Conservation (phyloP, 108 stramenopile genomes). For the Phaeodactylum tricornutum region DNA sequence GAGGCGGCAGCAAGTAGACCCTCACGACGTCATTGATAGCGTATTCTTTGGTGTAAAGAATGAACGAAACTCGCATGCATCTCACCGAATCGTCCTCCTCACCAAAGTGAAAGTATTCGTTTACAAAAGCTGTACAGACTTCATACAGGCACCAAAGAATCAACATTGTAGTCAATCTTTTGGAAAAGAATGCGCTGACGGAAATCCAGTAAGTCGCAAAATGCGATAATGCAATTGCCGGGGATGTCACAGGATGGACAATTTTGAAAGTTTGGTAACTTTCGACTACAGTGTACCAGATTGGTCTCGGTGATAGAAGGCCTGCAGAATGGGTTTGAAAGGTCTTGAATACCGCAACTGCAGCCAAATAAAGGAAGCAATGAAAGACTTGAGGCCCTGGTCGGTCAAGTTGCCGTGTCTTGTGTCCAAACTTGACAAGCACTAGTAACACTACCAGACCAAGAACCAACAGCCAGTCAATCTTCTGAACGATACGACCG, state of each 20-base stretch:
- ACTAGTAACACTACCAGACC: background rate
- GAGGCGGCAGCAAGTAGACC: conserved; percentile 3
- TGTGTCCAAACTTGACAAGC: background rate
- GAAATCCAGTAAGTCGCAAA: conserved; percentile 6
- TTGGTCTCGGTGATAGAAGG: conserved; percentile 2
- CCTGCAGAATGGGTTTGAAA: background rate
- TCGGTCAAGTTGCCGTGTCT: too few relatives aligned
- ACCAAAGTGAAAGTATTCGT: conserved; percentile 2
- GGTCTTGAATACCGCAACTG: conserved; percentile 2
- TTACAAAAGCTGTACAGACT: background rate
- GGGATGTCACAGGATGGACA: conserved; percentile 4
- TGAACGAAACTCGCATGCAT: conserved; percentile 5
- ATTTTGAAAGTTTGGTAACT: conserved; percentile 1
- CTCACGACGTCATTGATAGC: conserved; percentile 9
- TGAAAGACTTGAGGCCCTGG: too few relatives aligned
- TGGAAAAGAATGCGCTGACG: background rate
- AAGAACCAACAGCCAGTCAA: conserved; percentile 5
- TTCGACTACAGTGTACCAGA: conserved; percentile 2
- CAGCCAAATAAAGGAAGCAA: too few relatives aligned
- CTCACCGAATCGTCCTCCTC: background rate
- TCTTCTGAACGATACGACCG: too few relatives aligned
- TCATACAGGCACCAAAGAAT: conserved; percentile 5
- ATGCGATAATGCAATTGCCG: background rate
- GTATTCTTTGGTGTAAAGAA: background rate
- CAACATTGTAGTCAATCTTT: background rate